Percentiles rank a stretch among this genome's conserved stretches.
These are phyloP conservation scores for Colletotrichum filicis DNA, from an alignment of 2,329 filamentous ascomycete species.

Conservation along the genomic window DNA sequence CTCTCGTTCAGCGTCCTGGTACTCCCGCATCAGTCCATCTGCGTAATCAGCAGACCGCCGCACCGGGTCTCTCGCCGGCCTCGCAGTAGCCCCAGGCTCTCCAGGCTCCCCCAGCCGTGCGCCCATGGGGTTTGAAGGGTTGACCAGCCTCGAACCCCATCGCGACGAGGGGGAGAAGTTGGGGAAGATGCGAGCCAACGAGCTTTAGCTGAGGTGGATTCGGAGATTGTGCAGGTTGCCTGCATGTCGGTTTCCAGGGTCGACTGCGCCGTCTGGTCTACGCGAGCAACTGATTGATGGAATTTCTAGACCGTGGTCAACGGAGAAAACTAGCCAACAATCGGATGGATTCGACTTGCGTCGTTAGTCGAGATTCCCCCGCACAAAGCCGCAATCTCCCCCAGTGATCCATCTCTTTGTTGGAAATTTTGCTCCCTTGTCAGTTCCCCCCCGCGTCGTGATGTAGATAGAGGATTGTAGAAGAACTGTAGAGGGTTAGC, in stretches of 20 bases:
- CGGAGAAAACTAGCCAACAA: slow-evolving; percentile 28
- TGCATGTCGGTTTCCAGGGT: slow-evolving; percentile 20
- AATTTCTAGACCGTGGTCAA: slow-evolving; percentile 17
- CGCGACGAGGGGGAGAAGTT: slow-evolving; percentile 9
- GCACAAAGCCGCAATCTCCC: slow-evolving; percentile 14
- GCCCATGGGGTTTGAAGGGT: not conserved
- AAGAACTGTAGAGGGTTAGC: slow-evolving; percentile 1
- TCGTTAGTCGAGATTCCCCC: slow-evolving; percentile 20
- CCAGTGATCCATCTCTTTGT: slow-evolving; percentile 27
- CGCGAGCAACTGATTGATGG: slow-evolving; percentile 26
- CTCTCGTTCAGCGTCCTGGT: not conserved
- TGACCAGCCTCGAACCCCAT: not conserved
- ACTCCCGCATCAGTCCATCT: not conserved
- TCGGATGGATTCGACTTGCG: slow-evolving; percentile 8
- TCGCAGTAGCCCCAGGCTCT: not conserved
- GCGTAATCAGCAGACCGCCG: slow-evolving; percentile 18
- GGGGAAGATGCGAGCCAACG: slow-evolving; percentile 14
- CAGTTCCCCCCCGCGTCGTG: not conserved
- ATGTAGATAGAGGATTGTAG: slow-evolving; percentile 10
- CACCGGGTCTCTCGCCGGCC: not conserved
- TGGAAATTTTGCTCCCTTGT: not conserved
- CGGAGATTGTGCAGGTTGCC: slow-evolving; percentile 31
- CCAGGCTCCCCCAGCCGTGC: not conserved
- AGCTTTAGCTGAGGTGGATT: slow-evolving; percentile 16
- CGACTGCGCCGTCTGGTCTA: not conserved